Percentiles rank a stretch among this genome's conserved stretches.
These are phyloP conservation scores for Apiospora saccharicola DNA, from an alignment of 2,329 filamentous ascomycete genomes.

Conservation along the genomic window DNA sequence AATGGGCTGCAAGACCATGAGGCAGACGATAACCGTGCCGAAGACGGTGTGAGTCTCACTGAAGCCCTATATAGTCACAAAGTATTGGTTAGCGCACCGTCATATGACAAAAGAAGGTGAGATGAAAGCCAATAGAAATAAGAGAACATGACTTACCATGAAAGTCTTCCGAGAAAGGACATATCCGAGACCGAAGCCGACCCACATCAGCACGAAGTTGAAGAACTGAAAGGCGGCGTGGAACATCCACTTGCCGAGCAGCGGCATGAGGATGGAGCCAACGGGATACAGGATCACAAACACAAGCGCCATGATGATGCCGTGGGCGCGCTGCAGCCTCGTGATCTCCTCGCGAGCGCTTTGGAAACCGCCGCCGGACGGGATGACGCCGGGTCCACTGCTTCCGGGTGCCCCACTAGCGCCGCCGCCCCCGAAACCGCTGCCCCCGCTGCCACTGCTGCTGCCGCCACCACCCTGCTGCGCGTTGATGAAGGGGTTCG, in stretches of 20 bases:
- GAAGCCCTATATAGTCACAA: conserved; percentile 53
- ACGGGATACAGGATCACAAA: conserved; percentile 67
- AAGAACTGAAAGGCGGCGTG: conserved; percentile 65
- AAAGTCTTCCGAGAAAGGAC: conserved; percentile 47
- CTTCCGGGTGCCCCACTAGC: conserved; percentile 26
- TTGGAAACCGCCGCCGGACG: conserved; percentile 14
- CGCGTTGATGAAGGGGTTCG: conserved; percentile 58
- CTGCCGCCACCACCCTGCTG: conserved; percentile 29
- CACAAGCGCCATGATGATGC: conserved; percentile 66
- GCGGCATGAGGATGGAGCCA: conserved; percentile 66
- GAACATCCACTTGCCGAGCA: conserved; percentile 63
- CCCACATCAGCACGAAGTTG: conserved; percentile 65
- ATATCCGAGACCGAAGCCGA: conserved; percentile 62
- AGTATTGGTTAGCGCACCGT: conserved; percentile 28
- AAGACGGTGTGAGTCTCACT: conserved; percentile 61
- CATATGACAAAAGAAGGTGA: neutral
- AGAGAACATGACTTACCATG: conserved; percentile 34
- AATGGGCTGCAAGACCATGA: conserved; percentile 65
- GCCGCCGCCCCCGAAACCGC: neutral
- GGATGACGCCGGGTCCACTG: conserved; percentile 24
- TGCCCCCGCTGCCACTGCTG: conserved; percentile 22
- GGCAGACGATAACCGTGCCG: conserved; percentile 60
- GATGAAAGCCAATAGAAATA: neutral
- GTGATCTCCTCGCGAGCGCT: conserved; percentile 30
- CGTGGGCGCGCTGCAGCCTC: conserved; percentile 54